These are phyloP conservation scores for Nannizziopsis arthrosporioides DNA, from an alignment of 2,329 filamentous ascomycete species.

Conservation along the genomic window DNA sequence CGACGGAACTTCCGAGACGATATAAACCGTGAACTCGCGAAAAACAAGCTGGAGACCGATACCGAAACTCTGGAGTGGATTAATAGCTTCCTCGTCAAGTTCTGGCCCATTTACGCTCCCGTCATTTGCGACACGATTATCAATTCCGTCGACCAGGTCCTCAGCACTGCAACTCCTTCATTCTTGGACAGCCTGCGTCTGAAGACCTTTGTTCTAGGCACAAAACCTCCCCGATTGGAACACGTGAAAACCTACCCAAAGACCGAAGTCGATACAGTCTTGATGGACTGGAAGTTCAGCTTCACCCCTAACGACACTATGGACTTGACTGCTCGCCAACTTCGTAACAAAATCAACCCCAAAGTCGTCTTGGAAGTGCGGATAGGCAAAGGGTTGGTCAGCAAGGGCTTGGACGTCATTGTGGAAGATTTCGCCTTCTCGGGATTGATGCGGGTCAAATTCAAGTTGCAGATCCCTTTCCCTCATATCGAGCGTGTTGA, in stretches of 20 bases:
- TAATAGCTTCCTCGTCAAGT: slow-evolving; percentile 95
- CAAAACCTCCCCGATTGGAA: slow-evolving; percentile 89
- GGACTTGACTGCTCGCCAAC: slow-evolving; percentile 78
- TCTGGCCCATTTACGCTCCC: slow-evolving; percentile 97
- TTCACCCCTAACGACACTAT: slow-evolving; percentile 91
- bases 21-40: slow-evolving; percentile 74
- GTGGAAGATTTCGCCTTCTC: slow-evolving; percentile 96
- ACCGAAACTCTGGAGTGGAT: slow-evolving; percentile 96
- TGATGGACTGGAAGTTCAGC: slow-evolving; percentile 99
- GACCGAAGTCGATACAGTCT: slow-evolving; percentile 82
- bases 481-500: slow-evolving; percentile 91
- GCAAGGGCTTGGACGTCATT: slow-evolving; percentile 92
- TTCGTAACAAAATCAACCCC: slow-evolving; percentile 93
- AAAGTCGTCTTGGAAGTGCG: slow-evolving; percentile 93
- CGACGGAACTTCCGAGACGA: slow-evolving; percentile 94
- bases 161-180: slow-evolving; percentile 79
- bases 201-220: slow-evolving; percentile 85
- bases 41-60: slow-evolving; percentile 79
- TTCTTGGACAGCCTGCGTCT: slow-evolving; percentile 90
- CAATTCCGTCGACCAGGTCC: slow-evolving; percentile 86
- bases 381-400: slow-evolving; percentile 90
- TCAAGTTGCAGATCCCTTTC: slow-evolving; percentile 92
- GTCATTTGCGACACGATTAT: slow-evolving; percentile 86
- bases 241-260: slow-evolving; percentile 98
- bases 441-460: slow-evolving; percentile 90